Conservation (phyloP, 139 green algal genomes). For the Micromonas pusilla region DNA sequence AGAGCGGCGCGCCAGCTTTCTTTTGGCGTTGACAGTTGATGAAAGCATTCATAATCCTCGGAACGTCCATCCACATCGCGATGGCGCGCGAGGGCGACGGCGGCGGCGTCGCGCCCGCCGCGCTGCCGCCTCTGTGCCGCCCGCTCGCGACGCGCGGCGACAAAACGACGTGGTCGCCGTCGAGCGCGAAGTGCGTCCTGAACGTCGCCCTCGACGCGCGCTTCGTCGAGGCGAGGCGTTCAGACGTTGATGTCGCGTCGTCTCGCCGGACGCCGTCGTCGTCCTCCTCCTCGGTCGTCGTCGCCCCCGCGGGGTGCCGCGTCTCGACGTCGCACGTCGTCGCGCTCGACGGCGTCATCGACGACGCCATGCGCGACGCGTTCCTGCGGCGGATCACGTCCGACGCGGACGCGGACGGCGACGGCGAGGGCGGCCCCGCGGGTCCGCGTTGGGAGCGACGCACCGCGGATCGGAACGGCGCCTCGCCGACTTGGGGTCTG, state of each 20-base stretch:
- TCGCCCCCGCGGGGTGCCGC: neutral
- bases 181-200: neutral
- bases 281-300: neutral
- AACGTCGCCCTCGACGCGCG: neutral
- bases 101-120: no score
- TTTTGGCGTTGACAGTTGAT: neutral
- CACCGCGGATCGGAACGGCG: neutral
- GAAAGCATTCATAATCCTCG: no score
- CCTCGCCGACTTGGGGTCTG: neutral
- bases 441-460: neutral
- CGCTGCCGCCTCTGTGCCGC: neutral
- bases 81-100: neutral
- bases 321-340: neutral
- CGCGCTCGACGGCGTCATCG: conserved; percentile 1
- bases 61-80: no score
- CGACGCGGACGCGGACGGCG: neutral
- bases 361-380: neutral
- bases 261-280: no score
- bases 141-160: neutral
- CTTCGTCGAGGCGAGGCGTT: no score
- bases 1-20: neutral
- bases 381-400: neutral
- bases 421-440: neutral
- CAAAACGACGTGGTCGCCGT: neutral
- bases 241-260: no score